phyloP scores from a whole-genome alignment of 805 yeast species.

The Candida corydali region DNA sequence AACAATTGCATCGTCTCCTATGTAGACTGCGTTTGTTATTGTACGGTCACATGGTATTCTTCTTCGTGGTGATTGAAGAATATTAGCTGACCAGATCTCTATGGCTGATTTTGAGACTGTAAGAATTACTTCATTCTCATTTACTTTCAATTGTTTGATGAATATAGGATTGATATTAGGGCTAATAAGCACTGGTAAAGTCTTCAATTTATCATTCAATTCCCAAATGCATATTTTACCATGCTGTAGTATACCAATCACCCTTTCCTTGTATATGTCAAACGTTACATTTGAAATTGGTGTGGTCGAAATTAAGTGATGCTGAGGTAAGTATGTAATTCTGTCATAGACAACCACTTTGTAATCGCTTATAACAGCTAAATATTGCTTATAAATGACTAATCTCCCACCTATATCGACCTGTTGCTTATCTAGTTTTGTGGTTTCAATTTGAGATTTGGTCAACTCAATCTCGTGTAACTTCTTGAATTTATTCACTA shows the following conservation, averaged over 20 bases:
- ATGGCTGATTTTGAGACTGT: constrained; percentile 24
- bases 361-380: constrained; percentile 1
- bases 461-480: constrained; percentile 5
- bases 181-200: constrained; percentile 8
- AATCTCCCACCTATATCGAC: constrained; percentile 3
- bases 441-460: neutral
- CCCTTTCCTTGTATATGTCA: constrained; percentile 31
- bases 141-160: constrained; percentile 17
- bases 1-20: constrained; percentile 2
- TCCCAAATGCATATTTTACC: constrained; percentile 55
- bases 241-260: constrained; percentile 46
- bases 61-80: constrained; percentile 25
- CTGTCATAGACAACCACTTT: constrained; percentile 1
- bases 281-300: constrained; percentile 37
- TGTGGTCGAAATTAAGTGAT: constrained; percentile 38
- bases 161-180: constrained; percentile 12
- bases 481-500: constrained; percentile 17
- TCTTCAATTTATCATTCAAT: constrained; percentile 10
- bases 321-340: constrained; percentile 23
- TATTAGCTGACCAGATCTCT: constrained; percentile 31
- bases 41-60: neutral
- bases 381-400: neutral
- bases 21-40: constrained; percentile 1
- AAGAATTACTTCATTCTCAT: constrained; percentile 18
- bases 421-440: constrained; percentile 1